A percentile compares a stretch with the other conserved stretches of the same genome.
These are phyloP conservation scores for Ceratobasidium sp. DNA, from an alignment of 1,284 basidiomycete genomes.

Conservation along the genomic window DNA sequence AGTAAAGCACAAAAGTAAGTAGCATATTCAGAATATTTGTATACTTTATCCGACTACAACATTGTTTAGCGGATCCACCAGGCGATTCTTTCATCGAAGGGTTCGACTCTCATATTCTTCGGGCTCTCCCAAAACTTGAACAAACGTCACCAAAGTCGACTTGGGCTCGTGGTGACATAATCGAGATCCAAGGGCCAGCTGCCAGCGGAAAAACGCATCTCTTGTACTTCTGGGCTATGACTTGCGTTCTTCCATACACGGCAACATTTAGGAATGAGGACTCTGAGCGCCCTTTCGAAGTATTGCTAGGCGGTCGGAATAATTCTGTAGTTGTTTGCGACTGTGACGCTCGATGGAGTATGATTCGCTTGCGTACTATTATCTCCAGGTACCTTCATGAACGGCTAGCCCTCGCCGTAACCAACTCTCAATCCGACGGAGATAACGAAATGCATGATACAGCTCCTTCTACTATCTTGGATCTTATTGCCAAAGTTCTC, in stretches of 20 bases:
- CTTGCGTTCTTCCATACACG: slow-evolving; percentile 61
- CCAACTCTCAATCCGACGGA: slow-evolving; percentile 45
- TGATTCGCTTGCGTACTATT: slow-evolving; percentile 61
- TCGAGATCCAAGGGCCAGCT: slow-evolving; percentile 77
- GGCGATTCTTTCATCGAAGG: slow-evolving; percentile 42
- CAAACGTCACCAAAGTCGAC: slow-evolving; percentile 44
- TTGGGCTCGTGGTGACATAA: slow-evolving; percentile 62
- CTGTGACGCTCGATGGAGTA: slow-evolving; percentile 67
- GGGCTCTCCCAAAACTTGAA: slow-evolving; percentile 3
- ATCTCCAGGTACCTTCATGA: slow-evolving; percentile 54
- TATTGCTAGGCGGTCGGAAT: slow-evolving; percentile 61
- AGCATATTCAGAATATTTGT: too few species aligned
- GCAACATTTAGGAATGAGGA: slow-evolving; percentile 27
- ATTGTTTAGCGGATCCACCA: slow-evolving; percentile 42
- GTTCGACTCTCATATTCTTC: slow-evolving; percentile 41
- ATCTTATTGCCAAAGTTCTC: slow-evolving; percentile 57
- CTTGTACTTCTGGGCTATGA: slow-evolving; percentile 67
- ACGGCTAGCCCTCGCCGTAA: not conserved
- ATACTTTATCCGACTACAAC: not conserved
- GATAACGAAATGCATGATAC: slow-evolving; percentile 36
- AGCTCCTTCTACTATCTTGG: slow-evolving; percentile 44
- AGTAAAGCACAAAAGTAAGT: not conserved
- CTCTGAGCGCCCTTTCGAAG: slow-evolving; percentile 30
- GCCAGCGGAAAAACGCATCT: slow-evolving; percentile 77
- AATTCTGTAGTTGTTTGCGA: slow-evolving; percentile 74